Base-by-base conservation (phyloP, 2,329 filamentous ascomycete genomes). In the Hortaea werneckii region DNA sequence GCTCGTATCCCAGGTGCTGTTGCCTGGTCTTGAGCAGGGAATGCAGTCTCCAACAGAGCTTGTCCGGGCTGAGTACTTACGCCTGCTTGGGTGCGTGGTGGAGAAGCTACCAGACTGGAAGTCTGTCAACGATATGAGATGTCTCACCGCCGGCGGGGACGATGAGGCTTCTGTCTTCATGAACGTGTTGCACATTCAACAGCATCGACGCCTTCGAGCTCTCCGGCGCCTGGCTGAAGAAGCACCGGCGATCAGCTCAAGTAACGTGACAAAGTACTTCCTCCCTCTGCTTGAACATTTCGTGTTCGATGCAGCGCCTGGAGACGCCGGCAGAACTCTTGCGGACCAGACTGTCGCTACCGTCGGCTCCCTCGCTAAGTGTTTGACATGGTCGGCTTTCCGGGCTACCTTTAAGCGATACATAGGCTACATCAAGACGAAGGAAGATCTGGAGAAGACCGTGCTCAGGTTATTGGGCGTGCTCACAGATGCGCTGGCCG, bases 211-310 rank as follows among this genome's bases (percentile, higher is more conserved):
- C 58, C 74, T 94, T 44, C 83, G 89, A 55, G 89, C 92, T 2
- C 71, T 98, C 34, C 81, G 85, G 48, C 76, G 87, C 46, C 72
- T 98, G 9, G 81, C 85, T 46, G 70, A 75, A 6, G 82, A 83
- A 51, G 85, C 86, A 45, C 65, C 71, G 7, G 73, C 79, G 41
- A 71, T 98, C 48, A 77, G 77, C 50, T 85, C 86, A 57, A 79
- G 80, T 43, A 94, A 94, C 58, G 75, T 94, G 51, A 82, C 83
- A 48, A 83, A 90, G 12, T 85, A 95, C 59, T 87, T 96, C 60
- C 78, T 98, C 37, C 94, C 92, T 0, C 73, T 98, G 13, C 74
- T 96, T 7, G 92, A 98, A 61, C 89, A 95, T 61, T 96, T 95
- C 60, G 83, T 95, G 26, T 90, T 95, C 60, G 84, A 88, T 48